Conservation (phyloP, 805 yeast species). For the Wickerhamiella musiphila region DNA sequence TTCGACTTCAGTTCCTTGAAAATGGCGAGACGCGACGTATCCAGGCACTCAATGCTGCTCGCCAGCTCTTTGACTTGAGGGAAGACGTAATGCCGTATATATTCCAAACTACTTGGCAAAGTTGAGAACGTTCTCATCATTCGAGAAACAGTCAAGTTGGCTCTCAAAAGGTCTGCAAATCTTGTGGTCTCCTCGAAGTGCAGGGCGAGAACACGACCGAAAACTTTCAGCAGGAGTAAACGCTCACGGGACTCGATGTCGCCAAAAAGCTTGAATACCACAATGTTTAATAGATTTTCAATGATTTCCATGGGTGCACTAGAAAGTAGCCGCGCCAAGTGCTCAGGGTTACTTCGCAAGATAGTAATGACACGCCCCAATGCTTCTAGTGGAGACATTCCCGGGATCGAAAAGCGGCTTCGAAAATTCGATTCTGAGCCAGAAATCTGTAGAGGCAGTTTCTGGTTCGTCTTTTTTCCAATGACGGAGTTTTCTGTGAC, state of each 20-base stretch:
- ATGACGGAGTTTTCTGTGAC: too few species aligned
- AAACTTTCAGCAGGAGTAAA: slow-evolving; percentile 22
- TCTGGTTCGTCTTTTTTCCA: too few species aligned
- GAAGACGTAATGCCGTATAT: slow-evolving; percentile 19
- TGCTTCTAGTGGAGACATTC: too few species aligned
- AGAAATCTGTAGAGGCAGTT: too few species aligned
- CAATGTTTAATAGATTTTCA: slow-evolving; percentile 24
- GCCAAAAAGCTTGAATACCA: slow-evolving; percentile 26
- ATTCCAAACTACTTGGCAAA: slow-evolving; percentile 25
- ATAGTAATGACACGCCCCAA: too few species aligned
- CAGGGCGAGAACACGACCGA: slow-evolving; percentile 22
- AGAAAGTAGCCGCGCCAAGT: slow-evolving; percentile 21
- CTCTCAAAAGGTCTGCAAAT: slow-evolving; percentile 21
- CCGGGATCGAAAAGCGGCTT: too few species aligned
- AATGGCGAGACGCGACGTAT: slow-evolving; percentile 21
- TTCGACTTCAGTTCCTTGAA: slow-evolving; percentile 16
- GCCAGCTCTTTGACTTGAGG: slow-evolving; percentile 17
- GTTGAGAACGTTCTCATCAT: slow-evolving; percentile 26
- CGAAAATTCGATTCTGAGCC: too few species aligned
- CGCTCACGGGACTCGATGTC: slow-evolving; percentile 27
- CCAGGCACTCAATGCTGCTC: slow-evolving; percentile 17
- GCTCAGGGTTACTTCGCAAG: slow-evolving; percentile 23
- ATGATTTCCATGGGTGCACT: slow-evolving; percentile 22
- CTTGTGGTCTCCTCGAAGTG: slow-evolving; percentile 23
- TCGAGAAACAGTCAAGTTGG: slow-evolving; percentile 25